A percentile compares a stretch with the other conserved stretches of the same genome.
phyloP scores from a whole-genome alignment of 73 alveolate species.

The Paramecium bursaria region DNA sequence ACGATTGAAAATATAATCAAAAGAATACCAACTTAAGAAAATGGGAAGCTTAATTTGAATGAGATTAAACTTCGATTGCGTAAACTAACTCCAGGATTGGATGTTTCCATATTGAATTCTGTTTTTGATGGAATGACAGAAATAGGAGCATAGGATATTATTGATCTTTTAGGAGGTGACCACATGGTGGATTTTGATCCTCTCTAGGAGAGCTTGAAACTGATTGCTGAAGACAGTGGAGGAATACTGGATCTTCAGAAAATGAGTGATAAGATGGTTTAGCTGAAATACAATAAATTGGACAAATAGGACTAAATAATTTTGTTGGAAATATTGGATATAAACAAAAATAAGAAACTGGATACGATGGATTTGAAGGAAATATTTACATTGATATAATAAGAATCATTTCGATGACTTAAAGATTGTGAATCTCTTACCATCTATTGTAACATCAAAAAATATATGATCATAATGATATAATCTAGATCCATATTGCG shows the following conservation, averaged over 20 bases:
- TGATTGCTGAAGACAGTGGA: constrained; percentile 16
- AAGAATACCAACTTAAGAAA: too few species aligned
- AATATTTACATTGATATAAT: background rate
- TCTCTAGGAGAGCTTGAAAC: background rate
- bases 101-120: too few species aligned
- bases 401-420: constrained; percentile 47
- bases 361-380: background rate
- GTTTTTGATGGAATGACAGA: too few species aligned
- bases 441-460: constrained; percentile 28
- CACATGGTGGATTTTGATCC: background rate
- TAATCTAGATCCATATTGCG: constrained; percentile 27
- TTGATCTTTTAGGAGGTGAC: too few species aligned
- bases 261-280: constrained; percentile 16
- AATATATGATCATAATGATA: constrained; percentile 52
- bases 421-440: constrained; percentile 28
- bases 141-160: too few species aligned
- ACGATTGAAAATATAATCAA: too few species aligned
- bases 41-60: too few species aligned
- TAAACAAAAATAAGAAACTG: background rate
- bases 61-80: too few species aligned
- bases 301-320: constrained; percentile 27
- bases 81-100: too few species aligned
- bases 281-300: constrained; percentile 1
- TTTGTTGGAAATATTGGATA: constrained; percentile 4
- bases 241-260: constrained; percentile 28